Conservation (phyloP, 1,139 yeast species). For the Blastobotrys arbuscula region DNA sequence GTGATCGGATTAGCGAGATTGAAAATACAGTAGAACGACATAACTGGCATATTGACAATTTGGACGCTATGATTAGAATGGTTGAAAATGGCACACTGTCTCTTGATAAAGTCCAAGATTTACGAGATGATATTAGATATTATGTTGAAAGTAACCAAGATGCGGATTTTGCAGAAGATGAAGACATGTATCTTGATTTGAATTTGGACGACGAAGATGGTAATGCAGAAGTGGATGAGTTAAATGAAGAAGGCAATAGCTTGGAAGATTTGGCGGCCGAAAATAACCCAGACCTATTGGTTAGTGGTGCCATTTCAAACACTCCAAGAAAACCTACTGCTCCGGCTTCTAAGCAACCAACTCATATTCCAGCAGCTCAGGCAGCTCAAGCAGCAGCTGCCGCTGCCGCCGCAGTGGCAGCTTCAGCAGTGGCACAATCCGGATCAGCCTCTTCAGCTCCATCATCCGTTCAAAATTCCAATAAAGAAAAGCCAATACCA, state of each 20-base stretch:
- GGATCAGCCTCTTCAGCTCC: background rate
- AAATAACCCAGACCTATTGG: background rate
- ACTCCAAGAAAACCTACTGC: constrained; percentile 11
- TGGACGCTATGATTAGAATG: constrained; percentile 72
- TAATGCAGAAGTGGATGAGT: constrained; percentile 40
- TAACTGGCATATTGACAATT: constrained; percentile 66
- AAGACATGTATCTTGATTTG: constrained; percentile 83
- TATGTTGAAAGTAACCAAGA: constrained; percentile 94
- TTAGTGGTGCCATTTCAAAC: constrained; percentile 7
- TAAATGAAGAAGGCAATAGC: constrained; percentile 31
- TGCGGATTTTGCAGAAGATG: constrained; percentile 94
- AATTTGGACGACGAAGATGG: constrained; percentile 68
- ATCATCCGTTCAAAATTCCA: background rate
- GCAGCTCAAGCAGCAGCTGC: background rate
- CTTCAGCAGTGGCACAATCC: background rate
- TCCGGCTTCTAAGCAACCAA: constrained; percentile 5
- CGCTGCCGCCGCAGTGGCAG: background rate
- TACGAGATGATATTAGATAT: constrained; percentile 87
- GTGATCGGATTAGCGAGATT: constrained; percentile 53
- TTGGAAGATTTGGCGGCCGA: constrained; percentile 38
- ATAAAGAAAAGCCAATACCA: constrained; percentile 38
- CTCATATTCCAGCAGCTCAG: constrained; percentile 9
- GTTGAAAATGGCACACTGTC: constrained; percentile 80
- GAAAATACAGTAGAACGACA: constrained; percentile 70
- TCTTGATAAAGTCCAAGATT: constrained; percentile 71